A percentile compares a stretch with the other conserved stretches of the same genome.
phyloP scores from a whole-genome alignment of 176 grass and related monocot genomes.

The Melocanna baccifera region DNA sequence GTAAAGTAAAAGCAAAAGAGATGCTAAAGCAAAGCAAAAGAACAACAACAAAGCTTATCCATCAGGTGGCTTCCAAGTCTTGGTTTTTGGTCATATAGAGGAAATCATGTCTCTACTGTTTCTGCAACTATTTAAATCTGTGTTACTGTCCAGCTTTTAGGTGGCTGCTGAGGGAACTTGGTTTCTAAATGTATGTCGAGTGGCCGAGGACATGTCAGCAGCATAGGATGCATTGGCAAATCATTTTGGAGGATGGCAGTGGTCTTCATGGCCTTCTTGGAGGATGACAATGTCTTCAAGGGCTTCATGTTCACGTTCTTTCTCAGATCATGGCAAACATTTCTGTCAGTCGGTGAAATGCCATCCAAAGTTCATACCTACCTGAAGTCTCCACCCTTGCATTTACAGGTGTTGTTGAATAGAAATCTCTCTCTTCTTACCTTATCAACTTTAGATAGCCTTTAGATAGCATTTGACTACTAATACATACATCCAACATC shows the following conservation, averaged over 20 bases:
- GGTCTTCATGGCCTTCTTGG: neutral
- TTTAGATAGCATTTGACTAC: neutral
- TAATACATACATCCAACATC: neutral
- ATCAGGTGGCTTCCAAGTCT: too few species aligned
- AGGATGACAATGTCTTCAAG: neutral
- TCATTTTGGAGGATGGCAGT: neutral
- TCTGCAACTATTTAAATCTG: neutral
- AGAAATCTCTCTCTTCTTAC: neutral
- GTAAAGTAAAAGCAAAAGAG: too few species aligned
- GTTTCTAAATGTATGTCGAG: neutral
- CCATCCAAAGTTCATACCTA: neutral
- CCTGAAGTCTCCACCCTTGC: neutral
- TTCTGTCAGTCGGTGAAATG: neutral
- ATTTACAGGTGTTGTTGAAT: neutral
- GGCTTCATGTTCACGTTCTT: conserved; percentile 3
- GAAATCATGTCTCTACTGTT: conserved; percentile 1
- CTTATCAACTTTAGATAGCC: neutral
- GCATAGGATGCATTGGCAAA: neutral
- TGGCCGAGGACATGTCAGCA: neutral
- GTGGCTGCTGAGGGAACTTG: neutral
- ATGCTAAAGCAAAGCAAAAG: too few species aligned
- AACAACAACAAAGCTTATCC: too few species aligned
- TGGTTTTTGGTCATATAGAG: neutral
- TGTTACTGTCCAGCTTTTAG: neutral
- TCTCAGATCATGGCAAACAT: neutral